Evolutionary conservation across 306 rosid genomes (phyloP).

Genomic region (Begonia fuchsioides): DNA sequence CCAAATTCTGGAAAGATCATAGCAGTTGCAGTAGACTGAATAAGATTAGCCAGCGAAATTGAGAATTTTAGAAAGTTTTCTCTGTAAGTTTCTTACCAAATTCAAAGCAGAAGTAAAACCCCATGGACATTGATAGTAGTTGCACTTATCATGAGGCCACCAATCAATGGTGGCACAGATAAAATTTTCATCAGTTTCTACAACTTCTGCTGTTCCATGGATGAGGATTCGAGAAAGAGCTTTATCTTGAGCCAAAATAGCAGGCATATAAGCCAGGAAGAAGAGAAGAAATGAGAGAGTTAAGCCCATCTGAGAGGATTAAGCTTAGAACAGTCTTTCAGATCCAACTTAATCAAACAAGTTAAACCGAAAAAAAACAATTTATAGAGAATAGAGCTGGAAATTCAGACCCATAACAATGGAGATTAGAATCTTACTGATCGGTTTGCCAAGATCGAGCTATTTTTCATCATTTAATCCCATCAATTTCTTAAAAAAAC

Average conservation of each 20-base stretch:
- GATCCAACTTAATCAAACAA: too few relatives aligned
- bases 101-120: slow-evolving; percentile 56
- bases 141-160: slow-evolving; percentile 92
- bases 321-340: too few relatives aligned
- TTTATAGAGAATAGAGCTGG: too few relatives aligned
- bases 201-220: slow-evolving; percentile 33
- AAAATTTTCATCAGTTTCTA: slow-evolving; percentile 52
- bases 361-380: too few relatives aligned
- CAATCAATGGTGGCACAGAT: slow-evolving; percentile 96
- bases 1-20: slow-evolving; percentile 57
- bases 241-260: slow-evolving; percentile 33
- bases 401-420: too few relatives aligned
- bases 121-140: slow-evolving; percentile 89
- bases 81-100: slow-evolving; percentile 32
- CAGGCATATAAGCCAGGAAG: slow-evolving; percentile 33
- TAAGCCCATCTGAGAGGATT: slow-evolving; percentile 31
- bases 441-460: too few relatives aligned
- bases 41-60: neutral
- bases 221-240: slow-evolving; percentile 27
- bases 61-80: neutral
- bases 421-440: too few relatives aligned
- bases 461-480: too few relatives aligned
- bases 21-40: neutral
- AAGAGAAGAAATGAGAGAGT: slow-evolving; percentile 33
- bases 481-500: too few relatives aligned